Base-by-base conservation (phyloP, 805 yeast genomes). In the Zygosaccharomyces bisporus region DNA sequence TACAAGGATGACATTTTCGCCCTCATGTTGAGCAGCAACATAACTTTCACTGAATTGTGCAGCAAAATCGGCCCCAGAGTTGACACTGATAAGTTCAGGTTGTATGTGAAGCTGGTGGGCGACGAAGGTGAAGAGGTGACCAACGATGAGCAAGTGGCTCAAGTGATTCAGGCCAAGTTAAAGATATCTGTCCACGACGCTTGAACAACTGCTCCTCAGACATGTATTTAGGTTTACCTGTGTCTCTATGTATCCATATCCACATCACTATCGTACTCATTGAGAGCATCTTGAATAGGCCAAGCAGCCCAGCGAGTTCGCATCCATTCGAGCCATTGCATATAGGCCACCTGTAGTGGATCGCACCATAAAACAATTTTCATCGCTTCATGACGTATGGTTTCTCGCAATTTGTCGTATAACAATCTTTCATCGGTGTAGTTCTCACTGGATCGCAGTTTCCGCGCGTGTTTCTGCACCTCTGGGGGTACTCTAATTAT, bases 1-100 rank as follows among this genome's bases (percentile, higher is more conserved):
- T 84, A 79, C 57, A 81, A 80, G 46, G 93, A 84, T 56, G 95
- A 86, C 58, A 86, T 86, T 12, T 86, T 85, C 69, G 93, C 88
- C 1, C 70, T 86, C 33, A 63, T 80, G 48, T 66, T 81, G 30
- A 79, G 80, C 24, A 57, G 69, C 10, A 70, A 67, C 48, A 73
- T 75, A 39, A 66, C 76, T 3, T 60, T 76, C 35, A 68, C 64
- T 25, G 83, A 77, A 45, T 57, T 81, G 46, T 72, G 73, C 50
- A 60, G 66, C 21, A 80, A 79, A 56, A 71, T 81, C 42, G 65
- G 66, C 38, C 76, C 77, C 43, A 63, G 86, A 46, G 70, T 80
- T 42, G 76, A 73, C 37, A 52, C 54, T 4, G 61, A 58, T 2
- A 44, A 61, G 10, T 71, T 72, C 50, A 63, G 58, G 39, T 51